phyloP scores from a whole-genome alignment of 2,329 filamentous ascomycete genomes.

The Pestalotiopsis sp. region DNA sequence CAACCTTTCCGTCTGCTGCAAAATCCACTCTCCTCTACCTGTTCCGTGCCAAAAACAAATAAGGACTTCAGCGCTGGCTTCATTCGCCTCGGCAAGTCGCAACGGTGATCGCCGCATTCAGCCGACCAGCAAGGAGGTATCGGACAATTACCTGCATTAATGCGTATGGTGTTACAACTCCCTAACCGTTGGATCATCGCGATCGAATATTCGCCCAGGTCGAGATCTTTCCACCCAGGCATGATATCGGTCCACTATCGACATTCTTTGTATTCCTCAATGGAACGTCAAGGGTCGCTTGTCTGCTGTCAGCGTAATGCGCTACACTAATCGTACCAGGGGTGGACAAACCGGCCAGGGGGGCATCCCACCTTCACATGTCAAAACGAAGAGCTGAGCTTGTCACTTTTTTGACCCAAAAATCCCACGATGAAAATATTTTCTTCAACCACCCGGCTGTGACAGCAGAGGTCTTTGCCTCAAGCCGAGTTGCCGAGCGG shows the following conservation, averaged over 20 bases:
- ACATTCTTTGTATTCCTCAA: not conserved
- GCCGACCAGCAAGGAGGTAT: not conserved
- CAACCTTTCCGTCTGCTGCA: not conserved
- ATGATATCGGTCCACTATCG: not conserved
- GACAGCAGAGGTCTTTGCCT: not conserved
- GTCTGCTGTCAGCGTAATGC: not conserved
- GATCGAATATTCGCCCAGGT: not conserved
- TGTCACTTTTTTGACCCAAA: not conserved
- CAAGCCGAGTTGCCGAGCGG: not conserved
- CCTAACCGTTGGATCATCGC: not conserved
- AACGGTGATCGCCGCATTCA: not conserved
- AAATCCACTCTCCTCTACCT: not conserved
- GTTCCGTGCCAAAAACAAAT: not conserved
- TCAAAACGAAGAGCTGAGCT: not conserved
- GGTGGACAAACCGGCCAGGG: not conserved
- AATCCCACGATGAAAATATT: not conserved
- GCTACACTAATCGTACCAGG: not conserved
- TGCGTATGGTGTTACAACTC: not conserved
- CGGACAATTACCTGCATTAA: not conserved
- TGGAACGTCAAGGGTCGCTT: slow-evolving; percentile 1
- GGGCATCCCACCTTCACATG: slow-evolving; percentile 2
- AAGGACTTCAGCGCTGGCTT: not conserved
- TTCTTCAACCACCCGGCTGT: not conserved
- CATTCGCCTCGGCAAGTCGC: not conserved
- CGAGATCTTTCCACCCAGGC: not conserved